Percentiles rank a stretch among this genome's conserved stretches.
Conservation (phyloP, 2,329 filamentous ascomycete species). For the Anisogramma anomala region DNA sequence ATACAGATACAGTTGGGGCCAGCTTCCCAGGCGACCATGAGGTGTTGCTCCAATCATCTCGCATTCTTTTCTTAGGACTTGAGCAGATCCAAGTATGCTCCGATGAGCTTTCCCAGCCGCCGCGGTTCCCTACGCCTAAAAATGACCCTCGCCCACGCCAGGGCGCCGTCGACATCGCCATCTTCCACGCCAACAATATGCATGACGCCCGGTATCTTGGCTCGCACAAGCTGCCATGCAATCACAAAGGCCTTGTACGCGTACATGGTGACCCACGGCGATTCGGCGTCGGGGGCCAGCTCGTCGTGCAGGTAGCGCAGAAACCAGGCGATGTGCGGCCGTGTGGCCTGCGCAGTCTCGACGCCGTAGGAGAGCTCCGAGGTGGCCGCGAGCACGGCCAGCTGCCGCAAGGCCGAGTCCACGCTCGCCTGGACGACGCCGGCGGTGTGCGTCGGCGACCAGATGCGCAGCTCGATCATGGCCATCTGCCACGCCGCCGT, state of each 20-base stretch:
- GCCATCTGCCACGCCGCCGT: constrained; percentile 29
- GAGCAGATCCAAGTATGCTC: constrained; percentile 22
- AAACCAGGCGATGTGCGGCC: constrained; percentile 29
- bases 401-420: constrained; percentile 24
- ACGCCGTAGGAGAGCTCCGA: constrained; percentile 24
- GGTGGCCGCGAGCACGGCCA: constrained; percentile 22
- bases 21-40: too few species aligned
- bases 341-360: constrained; percentile 21
- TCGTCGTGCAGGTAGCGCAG: constrained; percentile 24
- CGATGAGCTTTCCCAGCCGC: constrained; percentile 23
- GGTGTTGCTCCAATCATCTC: too few species aligned
- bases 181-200: constrained; percentile 21
- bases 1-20: too few species aligned
- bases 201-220: constrained; percentile 24
- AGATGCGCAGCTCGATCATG: constrained; percentile 31
- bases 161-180: constrained; percentile 21
- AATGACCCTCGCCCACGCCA: constrained; percentile 23
- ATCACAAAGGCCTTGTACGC: constrained; percentile 31
- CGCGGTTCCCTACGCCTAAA: constrained; percentile 22
- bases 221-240: constrained; percentile 27
- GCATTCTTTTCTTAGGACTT: background rate
- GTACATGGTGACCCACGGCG: constrained; percentile 29
- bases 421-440: constrained; percentile 28
- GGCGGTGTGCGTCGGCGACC: constrained; percentile 29
- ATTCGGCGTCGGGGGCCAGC: constrained; percentile 19